Evolutionary conservation across 1,284 basidiomycete species (phyloP).

Genomic region (Trichosporon inkin): DNA sequence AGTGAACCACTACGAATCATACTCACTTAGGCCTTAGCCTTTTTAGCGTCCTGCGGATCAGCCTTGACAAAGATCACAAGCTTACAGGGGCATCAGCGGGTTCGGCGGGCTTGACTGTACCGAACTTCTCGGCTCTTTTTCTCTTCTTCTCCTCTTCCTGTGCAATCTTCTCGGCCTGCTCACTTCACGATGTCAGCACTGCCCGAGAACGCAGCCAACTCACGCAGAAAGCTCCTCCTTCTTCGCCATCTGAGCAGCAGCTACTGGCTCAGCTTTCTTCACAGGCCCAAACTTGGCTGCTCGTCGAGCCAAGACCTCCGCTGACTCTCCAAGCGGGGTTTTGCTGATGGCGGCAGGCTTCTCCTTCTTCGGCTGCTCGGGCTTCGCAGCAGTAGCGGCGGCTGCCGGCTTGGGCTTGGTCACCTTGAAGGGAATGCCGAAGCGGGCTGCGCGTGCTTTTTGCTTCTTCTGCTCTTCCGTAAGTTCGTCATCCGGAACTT

Average conservation of each 20-base stretch:
- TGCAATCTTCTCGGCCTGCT: constrained; percentile 34
- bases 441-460: constrained; percentile 47
- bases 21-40: constrained; percentile 47
- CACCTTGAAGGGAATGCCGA: constrained; percentile 45
- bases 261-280: constrained; percentile 30
- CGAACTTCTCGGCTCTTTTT: constrained; percentile 52
- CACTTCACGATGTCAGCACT: constrained; percentile 27
- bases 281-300: constrained; percentile 46
- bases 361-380: constrained; percentile 15
- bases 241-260: constrained; percentile 22
- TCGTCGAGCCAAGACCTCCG: constrained; percentile 43
- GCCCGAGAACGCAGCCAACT: constrained; percentile 14
- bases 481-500: constrained; percentile 19
- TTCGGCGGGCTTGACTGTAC: constrained; percentile 20
- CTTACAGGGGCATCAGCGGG: constrained; percentile 30
- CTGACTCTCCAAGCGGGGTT: constrained; percentile 32
- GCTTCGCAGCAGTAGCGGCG: constrained; percentile 15
- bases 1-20: too few relatives aligned
- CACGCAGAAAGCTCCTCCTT: constrained; percentile 37
- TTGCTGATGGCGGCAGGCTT: constrained; percentile 37
- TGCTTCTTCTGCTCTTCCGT: constrained; percentile 45
- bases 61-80: background rate
- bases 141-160: constrained; percentile 52
- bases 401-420: constrained; percentile 18
- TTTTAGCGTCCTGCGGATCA: constrained; percentile 40